Conservation (phyloP, 495 filamentous ascomycete genomes). For the Neurospora hispaniola region DNA sequence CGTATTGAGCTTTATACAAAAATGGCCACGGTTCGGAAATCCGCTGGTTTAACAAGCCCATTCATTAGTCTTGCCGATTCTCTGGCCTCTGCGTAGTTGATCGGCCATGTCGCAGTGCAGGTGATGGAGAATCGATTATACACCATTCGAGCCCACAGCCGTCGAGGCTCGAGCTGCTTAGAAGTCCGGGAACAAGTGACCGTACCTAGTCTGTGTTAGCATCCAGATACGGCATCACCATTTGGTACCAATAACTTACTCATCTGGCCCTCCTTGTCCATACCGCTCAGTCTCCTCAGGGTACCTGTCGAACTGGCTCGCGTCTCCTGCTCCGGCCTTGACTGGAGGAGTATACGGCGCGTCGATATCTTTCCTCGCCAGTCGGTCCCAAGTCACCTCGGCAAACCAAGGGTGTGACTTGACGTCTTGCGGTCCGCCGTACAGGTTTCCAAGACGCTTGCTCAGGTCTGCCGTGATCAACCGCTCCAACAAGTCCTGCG, state of each 20-base stretch:
- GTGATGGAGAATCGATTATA: neutral
- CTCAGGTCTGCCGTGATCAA: constrained; percentile 92
- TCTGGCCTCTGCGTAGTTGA: neutral
- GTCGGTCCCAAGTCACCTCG: constrained; percentile 93
- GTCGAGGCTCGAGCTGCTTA: neutral
- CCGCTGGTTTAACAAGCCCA: neutral
- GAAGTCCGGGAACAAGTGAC: constrained; percentile 11
- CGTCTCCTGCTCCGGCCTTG: constrained; percentile 82
- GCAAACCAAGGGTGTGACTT: constrained; percentile 94
- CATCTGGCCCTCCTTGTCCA: constrained; percentile 62
- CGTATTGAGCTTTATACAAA: neutral
- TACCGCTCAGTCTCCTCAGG: constrained; percentile 94
- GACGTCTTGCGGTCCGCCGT: constrained; percentile 84
- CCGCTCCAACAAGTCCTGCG: constrained; percentile 80
- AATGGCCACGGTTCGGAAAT: neutral
- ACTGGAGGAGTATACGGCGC: constrained; percentile 98
- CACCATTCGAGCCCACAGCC: neutral
- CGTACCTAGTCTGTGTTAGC: constrained; percentile 6
- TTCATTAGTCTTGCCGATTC: neutral
- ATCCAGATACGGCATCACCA: neutral
- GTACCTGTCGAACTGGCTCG: constrained; percentile 96
- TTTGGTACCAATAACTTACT: constrained; percentile 49
- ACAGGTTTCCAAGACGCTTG: constrained; percentile 88
- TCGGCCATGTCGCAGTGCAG: neutral
- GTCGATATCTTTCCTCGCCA: constrained; percentile 92